Evolutionary conservation across 306 rosid species (phyloP), one percentile per base, ranked within the genome.

Genomic region (Rosa multiflora): DNA sequence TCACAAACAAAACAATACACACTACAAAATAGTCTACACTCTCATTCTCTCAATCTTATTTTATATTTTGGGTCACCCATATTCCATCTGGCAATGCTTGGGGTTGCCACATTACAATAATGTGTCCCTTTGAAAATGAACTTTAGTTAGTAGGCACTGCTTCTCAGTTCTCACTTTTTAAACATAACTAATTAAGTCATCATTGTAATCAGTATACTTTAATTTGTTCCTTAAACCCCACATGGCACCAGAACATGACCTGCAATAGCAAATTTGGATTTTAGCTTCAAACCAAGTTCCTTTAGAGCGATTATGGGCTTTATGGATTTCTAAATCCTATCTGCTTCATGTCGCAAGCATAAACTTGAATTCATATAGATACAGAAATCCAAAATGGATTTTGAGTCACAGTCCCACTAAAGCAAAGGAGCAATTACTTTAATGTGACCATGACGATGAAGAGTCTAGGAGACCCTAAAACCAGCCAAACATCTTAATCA

Each of bases 401-500:
- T 32, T n/a, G 35, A 32, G 35, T 32, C 42, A 52, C 18, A 55
- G 3, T 39, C 35, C 26, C 64, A 53, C 37, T 43, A 69, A 5
- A 69, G 51, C 68, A 15, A 26, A 3, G 49, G 9, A 40, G 15
- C 53, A 56, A 8, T 40, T 8, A 20, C n/a, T 40, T 40, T 39
- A n/a, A 56, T 13, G 4, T 23, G 32, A 20, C 20, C n/a, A 35
- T 20, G 51, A 12, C 12, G 55, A 13, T n/a, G n/a, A n/a, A 73
- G 11, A 23, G 26, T 17, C 35, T 10, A 23, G 68, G 9, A 56
- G 18, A 8, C 4, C 17, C 47, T 35, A 51, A 21, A 40, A 66
- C 46, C 78, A 40, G 32, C 68, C 55, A 74, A 74, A 58, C 55
- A 23, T 75, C 56, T 42, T 59, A 58, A 9, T 75, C 29, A 59